Evolutionary conservation across 2,329 filamentous ascomycete genomes (phyloP), one percentile per base, ranked within the genome.

Genomic region (Fusarium keratoplasticum): DNA sequence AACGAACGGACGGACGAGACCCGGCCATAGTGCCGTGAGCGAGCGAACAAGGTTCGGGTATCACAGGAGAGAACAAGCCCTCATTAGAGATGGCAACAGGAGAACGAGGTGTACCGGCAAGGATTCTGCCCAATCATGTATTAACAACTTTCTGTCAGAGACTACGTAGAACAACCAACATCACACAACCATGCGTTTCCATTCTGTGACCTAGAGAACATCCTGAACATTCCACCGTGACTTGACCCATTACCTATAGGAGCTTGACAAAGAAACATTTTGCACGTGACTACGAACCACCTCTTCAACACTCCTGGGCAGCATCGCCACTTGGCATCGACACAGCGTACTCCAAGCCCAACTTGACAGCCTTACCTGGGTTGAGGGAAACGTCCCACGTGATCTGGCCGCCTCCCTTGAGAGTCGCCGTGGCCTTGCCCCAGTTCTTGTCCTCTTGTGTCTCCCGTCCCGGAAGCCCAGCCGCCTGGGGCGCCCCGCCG

Each of bases 291-390:
- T 10, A 33, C 25, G 18, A 13, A 40, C 10, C 9, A 8, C 3
- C 11, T 29, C 6, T 57, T 73, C 35, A 79, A 67, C 77, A 78
- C 61, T 80, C 76, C 16, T 71, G 65, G 5, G 74, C 73, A 58
- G 55, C 33, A 35, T 90, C 88, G 10, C 86, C 87, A 18, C 80
- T 80, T 2, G 91, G 91, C 74, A 89, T 83, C 25, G 85, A 86
- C 20, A 91, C 87, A 69, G 89, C 87, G 80, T 93, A 93, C 82
- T 91, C 89, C 68, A 94, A 78, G 27, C 82, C 82, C 70, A 93
- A 80, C 80, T 87, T 88, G 18, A 89, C 88, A 5, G 87, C 85
- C 75, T 87, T 86, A 29, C 90, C 89, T 1, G 89, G 85, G 69
- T 90, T 88, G 60, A 93, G 80, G 50, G 80, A 84, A 13, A 93